Conservation (phyloP, 2,329 filamentous ascomycete species). For the Conoideocrella luteorostrata region DNA sequence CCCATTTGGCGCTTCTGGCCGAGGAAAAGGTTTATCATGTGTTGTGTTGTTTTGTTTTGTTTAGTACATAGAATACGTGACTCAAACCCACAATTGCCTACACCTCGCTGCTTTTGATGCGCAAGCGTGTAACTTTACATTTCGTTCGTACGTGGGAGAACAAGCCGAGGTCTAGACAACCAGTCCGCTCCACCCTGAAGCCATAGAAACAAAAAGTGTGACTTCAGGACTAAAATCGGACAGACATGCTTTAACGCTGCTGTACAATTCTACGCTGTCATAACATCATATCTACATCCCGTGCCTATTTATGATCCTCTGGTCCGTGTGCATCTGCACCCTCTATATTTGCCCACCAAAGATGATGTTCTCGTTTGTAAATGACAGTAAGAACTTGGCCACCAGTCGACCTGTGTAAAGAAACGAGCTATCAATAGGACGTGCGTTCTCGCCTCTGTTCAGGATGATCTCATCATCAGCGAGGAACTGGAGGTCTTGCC, state of each 20-base stretch:
- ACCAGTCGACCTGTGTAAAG: slow-evolving; percentile 48
- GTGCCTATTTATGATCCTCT: too few species aligned
- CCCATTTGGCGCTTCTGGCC: neutral
- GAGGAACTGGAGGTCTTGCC: slow-evolving; percentile 35
- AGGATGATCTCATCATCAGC: slow-evolving; percentile 40
- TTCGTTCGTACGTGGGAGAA: slow-evolving; percentile 59
- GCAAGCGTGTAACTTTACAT: slow-evolving; percentile 52
- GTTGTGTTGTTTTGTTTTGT: too few species aligned
- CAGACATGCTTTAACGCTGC: slow-evolving; percentile 38
- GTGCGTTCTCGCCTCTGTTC: slow-evolving; percentile 38
- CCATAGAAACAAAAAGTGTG: slow-evolving; percentile 45
- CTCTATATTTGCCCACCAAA: slow-evolving; percentile 29
- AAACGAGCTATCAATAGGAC: slow-evolving; percentile 39
- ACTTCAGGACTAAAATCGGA: slow-evolving; percentile 58
- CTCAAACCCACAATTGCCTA: slow-evolving; percentile 54
- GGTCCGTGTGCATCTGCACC: neutral
- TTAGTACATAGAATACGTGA: too few species aligned
- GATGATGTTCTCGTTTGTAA: slow-evolving; percentile 42
- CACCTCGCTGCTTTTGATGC: slow-evolving; percentile 52
- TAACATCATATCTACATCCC: neutral
- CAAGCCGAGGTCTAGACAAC: slow-evolving; percentile 60
- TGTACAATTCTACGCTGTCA: neutral
- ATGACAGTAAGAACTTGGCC: slow-evolving; percentile 49
- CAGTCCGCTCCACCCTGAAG: slow-evolving; percentile 61
- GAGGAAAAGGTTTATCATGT: too few species aligned